phyloP scores from a whole-genome alignment of 257 asterid species.

The Oldenlandia corymbosa region DNA sequence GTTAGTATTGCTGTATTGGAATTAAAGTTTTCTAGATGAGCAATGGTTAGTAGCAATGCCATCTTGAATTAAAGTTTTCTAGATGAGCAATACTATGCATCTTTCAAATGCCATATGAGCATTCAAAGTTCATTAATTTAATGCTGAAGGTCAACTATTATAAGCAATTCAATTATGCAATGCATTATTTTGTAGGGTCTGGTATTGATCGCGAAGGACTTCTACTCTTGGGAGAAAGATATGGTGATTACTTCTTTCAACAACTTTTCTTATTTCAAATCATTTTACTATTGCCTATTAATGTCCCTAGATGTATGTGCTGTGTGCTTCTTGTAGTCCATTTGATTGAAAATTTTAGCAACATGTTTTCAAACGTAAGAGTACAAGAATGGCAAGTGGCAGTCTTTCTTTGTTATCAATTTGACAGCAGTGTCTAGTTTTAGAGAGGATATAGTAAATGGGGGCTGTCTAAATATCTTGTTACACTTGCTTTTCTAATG shows the following conservation, averaged over 20 bases:
- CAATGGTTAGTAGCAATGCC: slow-evolving; percentile 24
- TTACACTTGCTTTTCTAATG: not conserved
- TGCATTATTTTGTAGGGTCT: slow-evolving; percentile 40
- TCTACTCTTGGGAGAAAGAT: slow-evolving; percentile 68
- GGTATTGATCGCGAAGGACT: slow-evolving; percentile 85
- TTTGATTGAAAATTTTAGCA: too few species aligned
- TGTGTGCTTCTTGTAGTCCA: not conserved
- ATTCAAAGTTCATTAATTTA: not conserved
- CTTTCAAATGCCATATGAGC: not conserved
- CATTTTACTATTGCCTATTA: not conserved
- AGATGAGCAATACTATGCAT: not conserved
- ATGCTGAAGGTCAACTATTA: not conserved
- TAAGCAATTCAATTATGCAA: not conserved
- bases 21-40: not conserved
- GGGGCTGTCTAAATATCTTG: slow-evolving; percentile 2
- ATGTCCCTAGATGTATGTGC: not conserved
- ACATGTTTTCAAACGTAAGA: too few species aligned
- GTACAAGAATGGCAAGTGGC: not conserved
- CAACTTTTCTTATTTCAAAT: not conserved
- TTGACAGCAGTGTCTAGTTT: not conserved
- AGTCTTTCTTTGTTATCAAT: not conserved
- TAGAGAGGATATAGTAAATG: not conserved
- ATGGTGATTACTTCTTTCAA: slow-evolving; percentile 39
- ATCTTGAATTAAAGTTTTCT: not conserved
- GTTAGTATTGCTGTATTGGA: slow-evolving; percentile 33